Evolutionary conservation across 2,329 filamentous ascomycete species (phyloP).

Genomic region (Harringtonia lauricola): DNA sequence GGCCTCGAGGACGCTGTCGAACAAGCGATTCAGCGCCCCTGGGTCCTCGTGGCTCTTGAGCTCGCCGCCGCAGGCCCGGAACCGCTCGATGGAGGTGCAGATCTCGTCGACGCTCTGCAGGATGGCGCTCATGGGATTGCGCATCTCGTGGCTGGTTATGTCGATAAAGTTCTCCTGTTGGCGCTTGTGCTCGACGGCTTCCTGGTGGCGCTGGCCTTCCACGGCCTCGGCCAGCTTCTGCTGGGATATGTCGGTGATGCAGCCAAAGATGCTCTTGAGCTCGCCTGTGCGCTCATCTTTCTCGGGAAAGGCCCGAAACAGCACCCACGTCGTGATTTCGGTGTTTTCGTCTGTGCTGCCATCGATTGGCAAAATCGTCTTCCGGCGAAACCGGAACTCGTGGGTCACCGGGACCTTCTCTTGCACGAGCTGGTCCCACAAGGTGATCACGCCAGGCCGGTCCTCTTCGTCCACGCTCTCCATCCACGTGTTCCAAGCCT

Average conservation of each 20-base stretch:
- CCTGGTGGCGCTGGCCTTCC: conserved; percentile 65
- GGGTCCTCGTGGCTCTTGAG: background rate
- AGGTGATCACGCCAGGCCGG: conserved; percentile 40
- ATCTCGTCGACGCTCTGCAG: conserved; percentile 71
- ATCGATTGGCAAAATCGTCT: conserved; percentile 49
- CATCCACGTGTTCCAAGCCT: conserved; percentile 47
- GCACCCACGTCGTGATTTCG: conserved; percentile 49
- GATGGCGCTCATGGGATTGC: conserved; percentile 64
- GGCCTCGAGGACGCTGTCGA: conserved; percentile 55
- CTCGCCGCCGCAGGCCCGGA: conserved; percentile 20
- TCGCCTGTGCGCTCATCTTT: conserved; percentile 48
- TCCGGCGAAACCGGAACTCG: conserved; percentile 68
- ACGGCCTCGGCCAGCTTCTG: conserved; percentile 79
- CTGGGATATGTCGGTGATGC: conserved; percentile 74
- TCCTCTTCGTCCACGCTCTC: conserved; percentile 60
- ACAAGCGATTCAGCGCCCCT: conserved; percentile 30
- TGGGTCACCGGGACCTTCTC: conserved; percentile 54
- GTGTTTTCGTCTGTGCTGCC: conserved; percentile 40
- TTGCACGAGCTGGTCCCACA: conserved; percentile 52
- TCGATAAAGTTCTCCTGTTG: conserved; percentile 64
- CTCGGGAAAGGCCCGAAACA: conserved; percentile 68
- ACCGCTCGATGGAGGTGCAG: conserved; percentile 33
- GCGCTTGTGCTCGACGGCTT: conserved; percentile 69
- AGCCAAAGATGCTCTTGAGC: conserved; percentile 67
- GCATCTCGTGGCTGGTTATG: conserved; percentile 66